A percentile compares a stretch with the other conserved stretches of the same genome.
Conservation (phyloP, 2,329 filamentous ascomycete species). For the Colletotrichum sp. region DNA sequence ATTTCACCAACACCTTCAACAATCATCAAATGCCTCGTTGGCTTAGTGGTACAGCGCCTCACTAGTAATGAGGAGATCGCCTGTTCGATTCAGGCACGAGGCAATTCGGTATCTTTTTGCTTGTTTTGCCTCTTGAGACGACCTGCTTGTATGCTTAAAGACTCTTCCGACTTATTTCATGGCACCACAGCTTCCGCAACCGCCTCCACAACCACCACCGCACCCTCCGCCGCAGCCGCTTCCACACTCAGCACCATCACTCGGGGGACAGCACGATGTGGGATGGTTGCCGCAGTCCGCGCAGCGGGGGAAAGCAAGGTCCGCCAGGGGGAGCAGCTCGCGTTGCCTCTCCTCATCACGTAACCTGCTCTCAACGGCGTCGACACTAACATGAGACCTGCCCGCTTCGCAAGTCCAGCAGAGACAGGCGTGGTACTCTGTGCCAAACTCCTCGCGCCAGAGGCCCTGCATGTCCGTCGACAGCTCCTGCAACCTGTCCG, state of each 20-base stretch:
- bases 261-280: not conserved
- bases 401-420: conserved; percentile 42
- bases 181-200: not conserved
- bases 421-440: conserved; percentile 38
- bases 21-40: not conserved
- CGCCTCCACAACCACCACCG: conserved; percentile 13
- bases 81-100: conserved; percentile 21
- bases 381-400: conserved; percentile 16
- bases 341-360: not conserved
- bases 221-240: conserved; percentile 15
- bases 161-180: not conserved
- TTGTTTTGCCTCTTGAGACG: not conserved
- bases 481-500: conserved; percentile 28
- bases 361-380: not conserved
- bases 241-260: conserved; percentile 4
- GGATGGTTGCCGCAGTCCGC: conserved; percentile 8
- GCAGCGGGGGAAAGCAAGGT: conserved; percentile 8
- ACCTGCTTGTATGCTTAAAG: not conserved
- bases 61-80: conserved; percentile 22
- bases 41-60: conserved; percentile 22
- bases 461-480: conserved; percentile 32
- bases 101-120: not conserved
- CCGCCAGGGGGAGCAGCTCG: not conserved
- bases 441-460: conserved; percentile 35
- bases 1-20: accelerated